Evolutionary conservation across 2,329 filamentous ascomycete genomes (phyloP), one percentile per base, ranked within the genome.

Genomic region (Pestalotiopsis sp.): DNA sequence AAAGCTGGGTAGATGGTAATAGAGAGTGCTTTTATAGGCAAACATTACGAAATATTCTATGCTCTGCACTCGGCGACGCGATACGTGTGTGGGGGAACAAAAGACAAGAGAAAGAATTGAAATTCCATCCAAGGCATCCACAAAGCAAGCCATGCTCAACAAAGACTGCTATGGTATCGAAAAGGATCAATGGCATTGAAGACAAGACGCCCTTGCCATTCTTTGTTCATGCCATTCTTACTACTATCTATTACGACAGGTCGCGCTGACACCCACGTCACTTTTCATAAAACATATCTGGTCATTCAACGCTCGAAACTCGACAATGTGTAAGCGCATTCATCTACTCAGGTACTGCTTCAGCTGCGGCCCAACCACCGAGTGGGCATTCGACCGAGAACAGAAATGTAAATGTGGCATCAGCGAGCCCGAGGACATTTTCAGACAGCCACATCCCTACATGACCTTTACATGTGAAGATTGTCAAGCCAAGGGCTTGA

Each of bases 341-440:
- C 52, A 66, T 27, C 49, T 66, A 9, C 14, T 66, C 17, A 41
- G 40, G 57, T 58, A 58, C 45, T 66, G 64, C 25, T 57, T 25
- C 4, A 25, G 45, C 17, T 66, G 64, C 17, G 64, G 64, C 23
- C 64, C 64, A 2, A 66, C 64, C 13, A 9, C 14, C 31, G 64
- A 66, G 23, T 66, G 64, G 64, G 49, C 64, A n/a, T 12, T 66
- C 3, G 36, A 66, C 20, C n/a, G 20, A 31, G 64, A 66, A 57
- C 64, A 66, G 20, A 66, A 66, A 20, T 56, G 52, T 31, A 36
- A 57, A 7, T 66, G 45, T 36, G n/a, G 45, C 7, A 20, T 57
- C 41, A 38, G 25, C 17, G n/a, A 13, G 14, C 64, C 64, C 52
- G 31, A 57, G 17, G 31, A 66, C 20, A 23, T 57, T 14, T 66